Conservation (phyloP, 306 rosid genomes). For the Mimosa pudica region DNA sequence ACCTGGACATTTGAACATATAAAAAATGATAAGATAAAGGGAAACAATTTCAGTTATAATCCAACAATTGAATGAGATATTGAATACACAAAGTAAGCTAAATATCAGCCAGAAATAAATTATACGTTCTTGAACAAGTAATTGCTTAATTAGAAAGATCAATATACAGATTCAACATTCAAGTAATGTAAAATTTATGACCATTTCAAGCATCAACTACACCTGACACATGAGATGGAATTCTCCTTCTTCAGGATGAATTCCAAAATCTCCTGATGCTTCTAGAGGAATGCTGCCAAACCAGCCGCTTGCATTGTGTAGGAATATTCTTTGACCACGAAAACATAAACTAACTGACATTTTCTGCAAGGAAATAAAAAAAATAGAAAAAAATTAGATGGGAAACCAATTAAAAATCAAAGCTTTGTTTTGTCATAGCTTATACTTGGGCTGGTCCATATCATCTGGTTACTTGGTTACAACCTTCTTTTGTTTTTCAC, state of each 20-base stretch:
- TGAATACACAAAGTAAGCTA: background rate
- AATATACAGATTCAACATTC: slow-evolving; percentile 8
- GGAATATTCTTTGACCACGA: slow-evolving; percentile 89
- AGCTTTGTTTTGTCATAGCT: background rate
- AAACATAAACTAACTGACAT: slow-evolving; percentile 73
- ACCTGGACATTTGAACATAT: slow-evolving; percentile 61
- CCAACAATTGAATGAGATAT: slow-evolving; percentile 4
- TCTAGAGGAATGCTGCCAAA: slow-evolving; percentile 90
- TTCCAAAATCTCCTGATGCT: slow-evolving; percentile 97
- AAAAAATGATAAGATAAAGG: slow-evolving; percentile 32
- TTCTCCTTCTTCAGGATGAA: slow-evolving; percentile 95
- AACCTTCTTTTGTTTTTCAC: background rate
- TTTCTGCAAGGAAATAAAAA: slow-evolving; percentile 60
- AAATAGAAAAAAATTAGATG: slow-evolving; percentile 9
- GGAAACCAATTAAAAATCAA: slow-evolving; percentile 26
- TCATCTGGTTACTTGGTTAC: background rate
- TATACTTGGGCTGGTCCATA: background rate
- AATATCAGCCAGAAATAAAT: background rate
- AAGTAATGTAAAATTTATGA: background rate
- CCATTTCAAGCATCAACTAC: slow-evolving; percentile 4
- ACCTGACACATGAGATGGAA: slow-evolving; percentile 97
- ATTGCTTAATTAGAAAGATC: slow-evolving; percentile 4
- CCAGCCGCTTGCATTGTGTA: slow-evolving; percentile 91
- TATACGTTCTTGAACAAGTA: slow-evolving; percentile 20
- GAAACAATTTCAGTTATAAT: slow-evolving; percentile 16